These are phyloP conservation scores for Mucor indicus DNA, from an alignment of 371 early-diverging fungal genomes.

Conservation along the genomic window DNA sequence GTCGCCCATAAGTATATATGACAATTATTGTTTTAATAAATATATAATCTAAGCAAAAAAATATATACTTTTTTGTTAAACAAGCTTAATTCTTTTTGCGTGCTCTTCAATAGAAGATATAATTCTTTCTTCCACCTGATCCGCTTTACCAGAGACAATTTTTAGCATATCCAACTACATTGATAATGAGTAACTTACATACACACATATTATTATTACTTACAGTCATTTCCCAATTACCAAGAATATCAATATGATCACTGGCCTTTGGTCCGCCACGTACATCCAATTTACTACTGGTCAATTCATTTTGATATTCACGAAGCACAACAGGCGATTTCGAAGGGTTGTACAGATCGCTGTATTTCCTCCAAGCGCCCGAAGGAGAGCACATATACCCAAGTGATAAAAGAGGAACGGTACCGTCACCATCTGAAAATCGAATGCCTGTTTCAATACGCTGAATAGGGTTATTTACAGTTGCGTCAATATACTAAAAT, in stretches of 20 bases:
- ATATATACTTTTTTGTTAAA: no score
- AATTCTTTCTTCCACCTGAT: conserved; percentile 39
- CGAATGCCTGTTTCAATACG: conserved; percentile 56
- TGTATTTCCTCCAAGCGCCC: conserved; percentile 81
- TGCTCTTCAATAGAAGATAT: conserved; percentile 39
- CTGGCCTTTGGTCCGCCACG: conserved; percentile 83
- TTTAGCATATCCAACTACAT: conserved; percentile 36
- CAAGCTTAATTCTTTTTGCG: conserved; percentile 29
- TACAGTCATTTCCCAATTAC: conserved; percentile 51
- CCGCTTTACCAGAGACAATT: conserved; percentile 35
- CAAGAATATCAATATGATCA: conserved; percentile 89
- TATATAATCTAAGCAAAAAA: no score
- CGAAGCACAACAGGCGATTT: conserved; percentile 70
- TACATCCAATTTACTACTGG: conserved; percentile 58
- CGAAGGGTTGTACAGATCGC: conserved; percentile 80
- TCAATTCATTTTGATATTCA: conserved; percentile 72
- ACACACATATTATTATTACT: conserved; percentile 1
- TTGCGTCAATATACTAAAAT: conserved; percentile 44
- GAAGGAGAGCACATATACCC: conserved; percentile 88
- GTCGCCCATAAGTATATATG: no score
- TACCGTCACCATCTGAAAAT: conserved; percentile 73
- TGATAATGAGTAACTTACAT: not conserved
- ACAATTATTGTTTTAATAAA: no score
- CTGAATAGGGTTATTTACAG: conserved; percentile 30
- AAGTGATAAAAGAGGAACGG: conserved; percentile 85